Evolutionary conservation across 1,284 basidiomycete genomes (phyloP).

Genomic region (Malassezia psittaci): DNA sequence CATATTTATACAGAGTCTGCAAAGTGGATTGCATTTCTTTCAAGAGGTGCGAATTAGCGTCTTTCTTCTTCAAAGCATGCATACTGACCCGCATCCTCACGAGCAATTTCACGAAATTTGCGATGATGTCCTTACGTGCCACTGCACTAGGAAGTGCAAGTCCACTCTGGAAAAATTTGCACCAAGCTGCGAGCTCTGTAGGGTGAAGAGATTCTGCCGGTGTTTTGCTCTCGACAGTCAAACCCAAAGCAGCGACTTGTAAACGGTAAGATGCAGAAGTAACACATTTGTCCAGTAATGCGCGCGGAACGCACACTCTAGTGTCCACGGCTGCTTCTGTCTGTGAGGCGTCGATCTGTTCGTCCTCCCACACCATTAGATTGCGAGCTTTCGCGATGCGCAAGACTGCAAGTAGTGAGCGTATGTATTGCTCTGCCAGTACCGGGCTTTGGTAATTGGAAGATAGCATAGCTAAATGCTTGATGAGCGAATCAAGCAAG

Average conservation of each 20-base stretch:
- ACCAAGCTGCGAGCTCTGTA: slow-evolving; percentile 24
- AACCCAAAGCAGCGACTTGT: slow-evolving; percentile 26
- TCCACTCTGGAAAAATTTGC: slow-evolving; percentile 26
- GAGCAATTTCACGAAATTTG: slow-evolving; percentile 33
- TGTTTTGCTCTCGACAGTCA: slow-evolving; percentile 31
- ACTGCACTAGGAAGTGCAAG: slow-evolving; percentile 27
- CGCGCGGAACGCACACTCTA: slow-evolving; percentile 19
- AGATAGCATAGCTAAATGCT: neutral
- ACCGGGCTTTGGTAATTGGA: neutral
- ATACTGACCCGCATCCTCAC: slow-evolving; percentile 32
- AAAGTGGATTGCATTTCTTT: slow-evolving; percentile 21
- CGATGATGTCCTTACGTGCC: slow-evolving; percentile 29
- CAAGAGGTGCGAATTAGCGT: slow-evolving; percentile 13
- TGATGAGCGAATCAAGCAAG: neutral
- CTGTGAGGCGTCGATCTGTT: neutral
- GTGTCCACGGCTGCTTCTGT: neutral
- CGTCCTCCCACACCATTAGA: slow-evolving; percentile 1
- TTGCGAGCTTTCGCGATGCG: slow-evolving; percentile 11
- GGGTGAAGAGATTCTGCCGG: slow-evolving; percentile 21
- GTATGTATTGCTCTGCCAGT: neutral
- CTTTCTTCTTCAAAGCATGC: slow-evolving; percentile 21
- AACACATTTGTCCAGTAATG: slow-evolving; percentile 25
- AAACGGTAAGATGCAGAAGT: slow-evolving; percentile 24
- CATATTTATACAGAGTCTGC: slow-evolving; percentile 18
- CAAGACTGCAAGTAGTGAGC: slow-evolving; percentile 5